Evolutionary conservation across 176 grass and related monocot species (phyloP).

Genomic region (Paspalum notatum): DNA sequence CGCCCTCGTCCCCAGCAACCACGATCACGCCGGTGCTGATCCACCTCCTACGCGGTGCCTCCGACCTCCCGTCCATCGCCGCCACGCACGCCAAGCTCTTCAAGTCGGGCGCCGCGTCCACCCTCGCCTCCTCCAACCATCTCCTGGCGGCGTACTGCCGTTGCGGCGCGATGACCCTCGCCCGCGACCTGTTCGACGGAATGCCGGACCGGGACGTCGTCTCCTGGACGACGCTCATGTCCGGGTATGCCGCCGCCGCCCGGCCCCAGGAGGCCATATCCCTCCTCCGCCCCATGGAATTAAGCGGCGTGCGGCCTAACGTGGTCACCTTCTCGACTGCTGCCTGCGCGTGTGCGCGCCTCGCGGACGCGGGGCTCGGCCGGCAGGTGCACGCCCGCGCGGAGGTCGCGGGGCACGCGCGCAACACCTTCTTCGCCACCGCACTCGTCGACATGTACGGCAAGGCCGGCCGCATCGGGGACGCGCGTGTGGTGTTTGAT

Average conservation of each 20-base stretch:
- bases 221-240: constrained; percentile 86
- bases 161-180: constrained; percentile 28
- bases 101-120: constrained; percentile 43
- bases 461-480: constrained; percentile 51
- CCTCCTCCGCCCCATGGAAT: constrained; percentile 50
- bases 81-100: constrained; percentile 61
- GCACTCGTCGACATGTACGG: constrained; percentile 79
- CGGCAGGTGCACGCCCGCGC: constrained; percentile 62
- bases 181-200: constrained; percentile 66
- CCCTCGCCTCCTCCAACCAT: constrained; percentile 52
- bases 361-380: constrained; percentile 53
- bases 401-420: constrained; percentile 43
- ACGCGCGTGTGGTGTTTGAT: constrained; percentile 67
- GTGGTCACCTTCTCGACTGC: constrained; percentile 58
- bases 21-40: constrained; percentile 46
- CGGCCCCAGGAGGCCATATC: constrained; percentile 34
- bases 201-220: constrained; percentile 59
- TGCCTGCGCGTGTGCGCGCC: constrained; percentile 60
- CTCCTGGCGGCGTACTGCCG: constrained; percentile 57
- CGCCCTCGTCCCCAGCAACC: constrained; percentile 12
- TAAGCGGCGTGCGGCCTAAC: constrained; percentile 54
- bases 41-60: constrained; percentile 57
- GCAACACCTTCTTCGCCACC: constrained; percentile 53
- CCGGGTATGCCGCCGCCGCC: constrained; percentile 53
- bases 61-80: constrained; percentile 47